Base-by-base conservation (phyloP, 108 stramenopile species). In the Pseudonitzschia multiseries region DNA sequence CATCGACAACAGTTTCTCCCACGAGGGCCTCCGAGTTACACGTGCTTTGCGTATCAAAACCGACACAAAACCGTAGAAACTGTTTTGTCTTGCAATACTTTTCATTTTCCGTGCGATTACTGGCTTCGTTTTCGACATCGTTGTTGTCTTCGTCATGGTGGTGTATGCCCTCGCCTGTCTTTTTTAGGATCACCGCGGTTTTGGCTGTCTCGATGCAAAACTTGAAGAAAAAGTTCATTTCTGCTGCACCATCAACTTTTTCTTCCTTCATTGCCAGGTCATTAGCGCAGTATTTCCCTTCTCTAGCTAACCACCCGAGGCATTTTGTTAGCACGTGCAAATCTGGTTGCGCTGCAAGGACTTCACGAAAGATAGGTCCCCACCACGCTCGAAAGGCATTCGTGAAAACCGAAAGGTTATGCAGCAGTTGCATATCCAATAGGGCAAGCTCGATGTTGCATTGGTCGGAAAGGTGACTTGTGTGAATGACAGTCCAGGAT, bases 401-500 rank as follows among this genome's bases (percentile, higher is more conserved):
- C 18, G 61, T 24, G 17, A 33, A 62, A 21, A 21, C 9, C 32
- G 66, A 56, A 36, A 72, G n/a, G 48, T 6, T n/a, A 22, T 48
- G 46, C 28, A 83, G 70, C 56, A 91, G 66, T n/a, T 73, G 50
- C 56, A 89, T 84, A 72, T 89, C 89, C 27, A 57, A 67, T 27
- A 72, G 65, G 15, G 76, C 69, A 15, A 74, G 52, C 12, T 57
- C 18, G 14, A 20, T 44, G 51, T 56, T n/a, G 42, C 27, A 24
- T 57, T 57, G 61, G 12, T 54, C 65, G 12, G 78, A 73, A 36
- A 75, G 24, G 9, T 77, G 60, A 46, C 86, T 80, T 12, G 88
- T 80, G 70, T 91, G 93, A 40, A 88, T 54, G 26, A 91, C 68
- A 21, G 89, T 77, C 93, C 93, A 94, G 51, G 81, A 69, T 21